Evolutionary conservation across 352 stramenopile species (phyloP).

Genomic region (Phytopythium kandeliae): DNA sequence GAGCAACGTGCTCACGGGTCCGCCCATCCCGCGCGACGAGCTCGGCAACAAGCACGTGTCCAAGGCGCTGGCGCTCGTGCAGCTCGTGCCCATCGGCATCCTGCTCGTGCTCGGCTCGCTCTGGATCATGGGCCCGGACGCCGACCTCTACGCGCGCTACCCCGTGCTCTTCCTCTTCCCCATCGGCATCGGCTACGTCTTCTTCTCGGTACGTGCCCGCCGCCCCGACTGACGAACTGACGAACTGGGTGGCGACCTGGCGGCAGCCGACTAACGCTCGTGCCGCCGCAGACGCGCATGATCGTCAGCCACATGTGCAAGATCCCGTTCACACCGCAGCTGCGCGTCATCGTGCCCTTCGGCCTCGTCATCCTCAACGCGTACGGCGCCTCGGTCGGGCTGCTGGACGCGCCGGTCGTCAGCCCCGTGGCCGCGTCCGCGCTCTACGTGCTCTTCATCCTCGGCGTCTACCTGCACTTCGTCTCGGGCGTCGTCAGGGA

Average conservation of each 20-base stretch:
- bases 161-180: conserved; percentile 74
- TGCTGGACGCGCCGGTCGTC: conserved; percentile 44
- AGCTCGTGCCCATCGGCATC: conserved; percentile 67
- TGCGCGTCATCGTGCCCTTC: conserved; percentile 78
- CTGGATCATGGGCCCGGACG: conserved; percentile 70
- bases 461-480: conserved; percentile 76
- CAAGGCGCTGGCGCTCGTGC: conserved; percentile 68
- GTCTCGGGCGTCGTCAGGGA: conserved; percentile 76
- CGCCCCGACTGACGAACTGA: background rate
- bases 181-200: conserved; percentile 78
- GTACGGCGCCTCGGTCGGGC: conserved; percentile 44
- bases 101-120: conserved; percentile 52
- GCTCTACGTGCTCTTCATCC: conserved; percentile 71
- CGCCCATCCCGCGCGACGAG: conserved; percentile 54
- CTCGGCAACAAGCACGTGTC: conserved; percentile 82
- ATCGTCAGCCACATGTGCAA: conserved; percentile 90
- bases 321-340: conserved; percentile 75
- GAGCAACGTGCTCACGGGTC: conserved; percentile 56
- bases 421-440: conserved; percentile 59
- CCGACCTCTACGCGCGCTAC: conserved; percentile 56
- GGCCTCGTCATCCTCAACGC: conserved; percentile 70
- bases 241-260: too few species aligned
- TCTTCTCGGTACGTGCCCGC: conserved; percentile 62
- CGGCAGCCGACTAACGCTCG: too few species aligned
- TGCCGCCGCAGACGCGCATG: conserved; percentile 65